Percentiles rank a stretch among this genome's conserved stretches.
Conservation (phyloP, 2,329 filamentous ascomycete species). For the Alternaria conjuncta region DNA sequence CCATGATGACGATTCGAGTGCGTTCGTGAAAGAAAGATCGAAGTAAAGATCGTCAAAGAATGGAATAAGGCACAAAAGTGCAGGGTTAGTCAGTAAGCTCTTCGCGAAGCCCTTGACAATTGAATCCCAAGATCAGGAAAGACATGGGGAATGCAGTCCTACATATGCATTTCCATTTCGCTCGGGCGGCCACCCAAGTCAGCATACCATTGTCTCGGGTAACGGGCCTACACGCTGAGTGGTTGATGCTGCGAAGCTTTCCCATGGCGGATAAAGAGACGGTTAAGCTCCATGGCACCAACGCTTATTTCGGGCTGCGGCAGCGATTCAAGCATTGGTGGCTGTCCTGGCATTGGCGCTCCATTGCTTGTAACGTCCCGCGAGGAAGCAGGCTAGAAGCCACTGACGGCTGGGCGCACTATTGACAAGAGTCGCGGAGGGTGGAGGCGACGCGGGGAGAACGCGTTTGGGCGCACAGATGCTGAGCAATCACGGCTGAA, state of each 20-base stretch:
- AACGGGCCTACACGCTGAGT: background rate
- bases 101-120: conserved; percentile 6
- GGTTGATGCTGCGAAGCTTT: conserved; percentile 1
- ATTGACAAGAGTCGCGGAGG: background rate
- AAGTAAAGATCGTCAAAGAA: background rate
- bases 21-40: background rate
- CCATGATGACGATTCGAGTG: conserved; percentile 36
- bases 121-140: background rate
- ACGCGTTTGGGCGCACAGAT: background rate
- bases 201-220: background rate
- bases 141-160: conserved; percentile 2
- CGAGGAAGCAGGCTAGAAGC: background rate
- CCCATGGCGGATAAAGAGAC: conserved; percentile 2
- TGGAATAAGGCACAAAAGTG: background rate
- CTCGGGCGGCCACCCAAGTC: background rate
- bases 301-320: background rate
- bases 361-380: background rate
- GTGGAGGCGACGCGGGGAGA: background rate
- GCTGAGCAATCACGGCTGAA: conserved; percentile 3
- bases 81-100: background rate
- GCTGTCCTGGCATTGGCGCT: background rate
- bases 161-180: conserved; percentile 7
- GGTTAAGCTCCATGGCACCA: conserved; percentile 12
- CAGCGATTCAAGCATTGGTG: conserved; percentile 4
- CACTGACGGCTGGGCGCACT: background rate